These are phyloP conservation scores for Vigna radiata DNA, from an alignment of 306 rosid genomes.

Conservation along the genomic window DNA sequence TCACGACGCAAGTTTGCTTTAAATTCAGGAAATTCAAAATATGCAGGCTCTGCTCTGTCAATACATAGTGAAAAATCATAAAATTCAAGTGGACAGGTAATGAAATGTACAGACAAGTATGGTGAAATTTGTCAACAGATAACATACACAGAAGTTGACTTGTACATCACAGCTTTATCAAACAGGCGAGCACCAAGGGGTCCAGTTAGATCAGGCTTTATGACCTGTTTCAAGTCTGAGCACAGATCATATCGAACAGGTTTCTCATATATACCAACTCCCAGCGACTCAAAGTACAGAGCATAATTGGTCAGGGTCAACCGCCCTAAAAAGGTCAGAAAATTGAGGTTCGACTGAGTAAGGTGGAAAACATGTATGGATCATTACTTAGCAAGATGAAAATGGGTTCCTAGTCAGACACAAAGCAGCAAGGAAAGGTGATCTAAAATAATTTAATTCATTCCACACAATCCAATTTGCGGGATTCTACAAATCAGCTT, in stretches of 20 bases:
- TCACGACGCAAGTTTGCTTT: conserved; percentile 87
- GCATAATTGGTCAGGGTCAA: conserved; percentile 85
- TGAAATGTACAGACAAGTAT: conserved; percentile 17
- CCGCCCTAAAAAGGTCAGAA: conserved; percentile 68
- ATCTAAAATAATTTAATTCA: conserved; percentile 13
- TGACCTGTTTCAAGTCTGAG: conserved; percentile 76
- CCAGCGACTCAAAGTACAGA: conserved; percentile 86
- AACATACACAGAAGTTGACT: conserved; percentile 82
- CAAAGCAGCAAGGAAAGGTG: conserved; percentile 33
- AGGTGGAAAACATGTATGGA: conserved; percentile 11
- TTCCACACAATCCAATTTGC: conserved; percentile 37
- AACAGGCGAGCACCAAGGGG: conserved; percentile 97
- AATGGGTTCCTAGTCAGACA: conserved; percentile 26
- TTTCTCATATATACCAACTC: conserved; percentile 86
- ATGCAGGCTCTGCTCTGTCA: conserved; percentile 89
- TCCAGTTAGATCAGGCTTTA: conserved; percentile 92
- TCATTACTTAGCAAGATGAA: conserved; percentile 16
- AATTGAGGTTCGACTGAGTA: conserved; percentile 24
- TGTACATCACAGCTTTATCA: conserved; percentile 94
- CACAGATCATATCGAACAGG: conserved; percentile 83
- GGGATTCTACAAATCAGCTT: conserved; percentile 31
- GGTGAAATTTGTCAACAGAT: conserved; percentile 39
- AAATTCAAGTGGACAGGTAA: conserved; percentile 41
- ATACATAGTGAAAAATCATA: conserved; percentile 45
- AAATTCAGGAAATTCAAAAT: conserved; percentile 93